Conservation (phyloP, 2,329 filamentous ascomycete genomes). For the Teratosphaeria viscida region DNA sequence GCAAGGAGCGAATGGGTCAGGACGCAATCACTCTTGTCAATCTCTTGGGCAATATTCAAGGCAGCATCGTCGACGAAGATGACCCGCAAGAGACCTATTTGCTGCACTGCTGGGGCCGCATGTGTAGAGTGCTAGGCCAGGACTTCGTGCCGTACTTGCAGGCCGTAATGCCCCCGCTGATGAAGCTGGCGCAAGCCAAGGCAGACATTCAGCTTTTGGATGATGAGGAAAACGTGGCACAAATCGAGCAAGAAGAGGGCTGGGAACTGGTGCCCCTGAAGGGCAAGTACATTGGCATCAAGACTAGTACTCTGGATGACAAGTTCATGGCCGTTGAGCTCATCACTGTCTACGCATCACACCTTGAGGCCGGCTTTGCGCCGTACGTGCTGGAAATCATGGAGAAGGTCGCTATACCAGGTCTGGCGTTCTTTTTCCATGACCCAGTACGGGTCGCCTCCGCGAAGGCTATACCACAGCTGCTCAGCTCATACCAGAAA, state of each 20-base stretch:
- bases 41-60: constrained; percentile 76
- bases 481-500: constrained; percentile 90
- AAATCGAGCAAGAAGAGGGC: constrained; percentile 86
- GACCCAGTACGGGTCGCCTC: constrained; percentile 92
- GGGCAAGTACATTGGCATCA: constrained; percentile 96
- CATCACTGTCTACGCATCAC: constrained; percentile 92
- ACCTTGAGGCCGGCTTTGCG: constrained; percentile 85
- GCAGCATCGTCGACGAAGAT: constrained; percentile 76
- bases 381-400: constrained; percentile 87
- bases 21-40: constrained; percentile 84
- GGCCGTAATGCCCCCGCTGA: constrained; percentile 85
- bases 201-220: constrained; percentile 94
- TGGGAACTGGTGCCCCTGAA: constrained; percentile 97
- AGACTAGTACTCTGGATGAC: constrained; percentile 91
- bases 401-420: constrained; percentile 90
- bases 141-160: constrained; percentile 90
- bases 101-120: constrained; percentile 97
- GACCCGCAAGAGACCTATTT: constrained; percentile 95
- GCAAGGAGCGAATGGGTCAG: constrained; percentile 78
- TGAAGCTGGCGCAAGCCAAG: constrained; percentile 86
- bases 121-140: constrained; percentile 85
- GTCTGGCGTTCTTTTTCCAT: constrained; percentile 97
- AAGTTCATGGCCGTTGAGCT: constrained; percentile 99
- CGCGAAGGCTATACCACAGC: constrained; percentile 84
- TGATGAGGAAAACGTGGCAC: constrained; percentile 86